phyloP scores from a whole-genome alignment of 2,329 filamentous ascomycete species.

The Colletotrichum endophyticum region DNA sequence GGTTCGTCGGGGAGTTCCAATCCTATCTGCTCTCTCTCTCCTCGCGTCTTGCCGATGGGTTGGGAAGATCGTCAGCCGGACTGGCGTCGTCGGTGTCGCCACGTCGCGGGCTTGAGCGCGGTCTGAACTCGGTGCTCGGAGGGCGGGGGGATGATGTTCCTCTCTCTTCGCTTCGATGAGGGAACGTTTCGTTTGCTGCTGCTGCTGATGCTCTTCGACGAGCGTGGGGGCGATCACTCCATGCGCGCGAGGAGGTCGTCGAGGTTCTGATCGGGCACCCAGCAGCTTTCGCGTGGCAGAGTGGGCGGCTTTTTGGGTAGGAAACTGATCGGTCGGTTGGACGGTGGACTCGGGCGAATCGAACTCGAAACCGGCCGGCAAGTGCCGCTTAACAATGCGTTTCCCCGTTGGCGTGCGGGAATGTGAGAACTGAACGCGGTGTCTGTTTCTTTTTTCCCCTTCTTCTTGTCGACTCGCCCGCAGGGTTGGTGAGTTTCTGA shows the following conservation, averaged over 20 bases:
- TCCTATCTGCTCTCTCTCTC: background rate
- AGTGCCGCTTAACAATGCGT: conserved; percentile 14
- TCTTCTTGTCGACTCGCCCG: background rate
- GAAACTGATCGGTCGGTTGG: background rate
- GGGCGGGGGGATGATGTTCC: background rate
- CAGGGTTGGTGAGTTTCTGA: background rate
- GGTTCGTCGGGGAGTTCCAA: background rate
- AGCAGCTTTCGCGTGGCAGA: background rate
- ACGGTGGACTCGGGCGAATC: conserved; percentile 4
- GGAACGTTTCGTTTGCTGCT: background rate
- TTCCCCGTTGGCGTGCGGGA: background rate
- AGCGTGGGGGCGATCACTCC: conserved; percentile 14
- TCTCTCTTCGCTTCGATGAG: background rate
- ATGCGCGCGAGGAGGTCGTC: conserved; percentile 9
- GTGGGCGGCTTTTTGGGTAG: background rate
- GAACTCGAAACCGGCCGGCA: conserved; percentile 18
- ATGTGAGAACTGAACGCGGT: background rate
- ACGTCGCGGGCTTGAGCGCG: background rate
- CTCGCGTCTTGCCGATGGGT: background rate
- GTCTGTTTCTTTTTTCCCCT: background rate
- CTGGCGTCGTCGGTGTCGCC: background rate
- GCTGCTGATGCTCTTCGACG: background rate
- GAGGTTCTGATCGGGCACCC: background rate
- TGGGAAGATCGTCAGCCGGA: background rate
- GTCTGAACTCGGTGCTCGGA: background rate